A percentile compares a stretch with the other conserved stretches of the same genome.
Conservation (phyloP, 1,284 basidiomycete species). For the Apiotrichum siamense region DNA sequence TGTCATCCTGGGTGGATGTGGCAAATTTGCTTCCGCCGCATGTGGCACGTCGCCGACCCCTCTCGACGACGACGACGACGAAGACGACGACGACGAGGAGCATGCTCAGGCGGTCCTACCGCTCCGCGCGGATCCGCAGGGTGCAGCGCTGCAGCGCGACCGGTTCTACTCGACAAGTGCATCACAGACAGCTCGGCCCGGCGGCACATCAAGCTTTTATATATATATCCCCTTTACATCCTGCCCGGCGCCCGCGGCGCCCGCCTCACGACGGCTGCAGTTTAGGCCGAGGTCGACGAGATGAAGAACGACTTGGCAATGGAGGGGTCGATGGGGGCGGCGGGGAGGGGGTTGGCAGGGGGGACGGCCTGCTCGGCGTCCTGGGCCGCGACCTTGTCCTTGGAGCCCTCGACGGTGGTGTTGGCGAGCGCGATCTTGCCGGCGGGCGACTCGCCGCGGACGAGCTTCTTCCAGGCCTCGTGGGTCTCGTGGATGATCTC, state of each 20-base stretch:
- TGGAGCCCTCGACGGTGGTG: conserved; percentile 64
- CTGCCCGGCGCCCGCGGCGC: too few species aligned
- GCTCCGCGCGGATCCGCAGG: too few species aligned
- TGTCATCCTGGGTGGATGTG: not conserved
- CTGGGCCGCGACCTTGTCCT: conserved; percentile 65
- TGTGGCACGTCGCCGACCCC: conserved; percentile 55
- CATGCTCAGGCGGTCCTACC: too few species aligned
- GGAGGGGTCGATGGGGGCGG: conserved; percentile 80
- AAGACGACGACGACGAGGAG: not conserved
- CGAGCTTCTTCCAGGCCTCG: conserved; percentile 95
- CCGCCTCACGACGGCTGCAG: too few species aligned
- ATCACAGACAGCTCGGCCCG: too few species aligned
- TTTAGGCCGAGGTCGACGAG: conserved; percentile 63
- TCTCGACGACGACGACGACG: conserved; percentile 55
- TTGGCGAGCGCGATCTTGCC: conserved; percentile 63
- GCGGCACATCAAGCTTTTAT: too few species aligned
- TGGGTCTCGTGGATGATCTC: conserved; percentile 99
- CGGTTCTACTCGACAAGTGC: too few species aligned
- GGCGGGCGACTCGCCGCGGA: conserved; percentile 67
- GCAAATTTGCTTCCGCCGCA: not conserved
- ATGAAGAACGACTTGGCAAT: conserved; percentile 56
- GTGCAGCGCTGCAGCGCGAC: too few species aligned
- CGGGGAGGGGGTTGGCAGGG: conserved; percentile 68
- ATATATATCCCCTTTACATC: too few species aligned
- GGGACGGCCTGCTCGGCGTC: conserved; percentile 64